phyloP scores from a whole-genome alignment of 1,284 basidiomycete species.

The Rhizopogon parksii region DNA sequence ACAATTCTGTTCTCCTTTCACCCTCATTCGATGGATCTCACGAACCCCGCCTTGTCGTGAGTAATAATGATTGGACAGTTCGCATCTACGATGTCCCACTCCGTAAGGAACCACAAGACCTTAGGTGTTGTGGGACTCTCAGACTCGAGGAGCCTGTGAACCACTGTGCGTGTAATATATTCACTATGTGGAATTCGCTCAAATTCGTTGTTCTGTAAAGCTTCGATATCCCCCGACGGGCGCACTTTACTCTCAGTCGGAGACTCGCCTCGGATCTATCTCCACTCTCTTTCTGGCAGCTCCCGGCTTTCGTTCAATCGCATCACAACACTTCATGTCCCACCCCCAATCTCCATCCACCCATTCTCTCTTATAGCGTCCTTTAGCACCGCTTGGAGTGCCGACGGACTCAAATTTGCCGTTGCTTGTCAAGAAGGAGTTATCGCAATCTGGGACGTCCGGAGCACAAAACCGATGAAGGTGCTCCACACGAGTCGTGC shows the following conservation, averaged over 20 bases:
- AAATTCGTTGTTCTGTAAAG: slow-evolving; percentile 30
- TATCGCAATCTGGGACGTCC: slow-evolving; percentile 74
- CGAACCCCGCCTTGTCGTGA: slow-evolving; percentile 71
- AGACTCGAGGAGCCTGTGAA: slow-evolving; percentile 64
- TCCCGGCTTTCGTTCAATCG: slow-evolving; percentile 48
- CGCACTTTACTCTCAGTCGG: slow-evolving; percentile 80
- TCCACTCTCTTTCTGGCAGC: slow-evolving; percentile 63
- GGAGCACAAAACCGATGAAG: slow-evolving; percentile 62
- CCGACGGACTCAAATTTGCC: slow-evolving; percentile 76
- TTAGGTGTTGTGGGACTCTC: slow-evolving; percentile 49
- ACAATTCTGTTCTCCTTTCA: slow-evolving; percentile 74
- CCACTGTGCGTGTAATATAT: slow-evolving; percentile 39
- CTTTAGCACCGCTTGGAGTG: slow-evolving; percentile 80
- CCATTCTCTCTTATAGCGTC: slow-evolving; percentile 38
- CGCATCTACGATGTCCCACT: slow-evolving; percentile 69
- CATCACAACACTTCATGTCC: slow-evolving; percentile 51
- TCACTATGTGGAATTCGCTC: slow-evolving; percentile 26
- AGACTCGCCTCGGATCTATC: slow-evolving; percentile 75
- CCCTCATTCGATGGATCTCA: slow-evolving; percentile 49
- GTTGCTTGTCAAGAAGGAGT: slow-evolving; percentile 83
- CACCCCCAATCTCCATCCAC: slow-evolving; percentile 40
- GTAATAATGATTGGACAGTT: slow-evolving; percentile 77
- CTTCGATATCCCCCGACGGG: slow-evolving; percentile 80
- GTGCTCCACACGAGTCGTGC: slow-evolving; percentile 47
- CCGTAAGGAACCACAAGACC: slow-evolving; percentile 34